Conservation (phyloP, 768 basidiomycete species). For the Leucocoprinus sp. region DNA sequence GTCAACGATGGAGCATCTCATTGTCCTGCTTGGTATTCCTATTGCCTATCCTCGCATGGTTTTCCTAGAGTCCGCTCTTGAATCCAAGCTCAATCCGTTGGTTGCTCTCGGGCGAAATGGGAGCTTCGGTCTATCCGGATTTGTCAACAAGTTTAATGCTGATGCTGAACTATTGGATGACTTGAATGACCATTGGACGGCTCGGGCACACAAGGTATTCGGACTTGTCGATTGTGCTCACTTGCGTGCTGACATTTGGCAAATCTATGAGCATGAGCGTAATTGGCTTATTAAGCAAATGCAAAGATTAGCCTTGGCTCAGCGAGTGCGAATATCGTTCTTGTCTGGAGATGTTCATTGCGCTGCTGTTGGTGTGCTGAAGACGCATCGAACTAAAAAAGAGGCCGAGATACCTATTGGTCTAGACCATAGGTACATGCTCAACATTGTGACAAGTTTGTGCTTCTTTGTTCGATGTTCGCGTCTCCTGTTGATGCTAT, state of each 20-base stretch:
- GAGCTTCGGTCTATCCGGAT: constrained; percentile 60
- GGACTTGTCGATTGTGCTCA: background rate
- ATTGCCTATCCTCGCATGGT: constrained; percentile 93
- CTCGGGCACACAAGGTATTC: constrained; percentile 63
- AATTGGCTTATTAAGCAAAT: constrained; percentile 80
- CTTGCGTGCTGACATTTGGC: background rate
- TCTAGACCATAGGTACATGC: constrained; percentile 80
- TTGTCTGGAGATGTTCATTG: constrained; percentile 93
- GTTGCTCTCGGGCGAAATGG: constrained; percentile 65
- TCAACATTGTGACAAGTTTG: constrained; percentile 78
- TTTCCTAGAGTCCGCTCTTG: constrained; percentile 73
- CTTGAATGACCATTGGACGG: constrained; percentile 92
- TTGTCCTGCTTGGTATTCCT: constrained; percentile 73
- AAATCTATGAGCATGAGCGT: constrained; percentile 60
- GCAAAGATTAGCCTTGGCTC: constrained; percentile 60
- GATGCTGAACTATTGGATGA: constrained; percentile 93
- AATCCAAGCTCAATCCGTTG: constrained; percentile 80
- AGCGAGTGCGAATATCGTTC: constrained; percentile 71
- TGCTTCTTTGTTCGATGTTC: constrained; percentile 3
- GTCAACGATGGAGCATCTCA: constrained; percentile 64
- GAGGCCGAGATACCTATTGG: constrained; percentile 40
- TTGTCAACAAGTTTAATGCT: constrained; percentile 87
- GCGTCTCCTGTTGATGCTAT: background rate
- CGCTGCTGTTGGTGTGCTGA: constrained; percentile 74
- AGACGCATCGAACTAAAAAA: constrained; percentile 51